phyloP scores from a whole-genome alignment of 2,329 filamentous ascomycete genomes.

The Pseudogymnoascus sp. region DNA sequence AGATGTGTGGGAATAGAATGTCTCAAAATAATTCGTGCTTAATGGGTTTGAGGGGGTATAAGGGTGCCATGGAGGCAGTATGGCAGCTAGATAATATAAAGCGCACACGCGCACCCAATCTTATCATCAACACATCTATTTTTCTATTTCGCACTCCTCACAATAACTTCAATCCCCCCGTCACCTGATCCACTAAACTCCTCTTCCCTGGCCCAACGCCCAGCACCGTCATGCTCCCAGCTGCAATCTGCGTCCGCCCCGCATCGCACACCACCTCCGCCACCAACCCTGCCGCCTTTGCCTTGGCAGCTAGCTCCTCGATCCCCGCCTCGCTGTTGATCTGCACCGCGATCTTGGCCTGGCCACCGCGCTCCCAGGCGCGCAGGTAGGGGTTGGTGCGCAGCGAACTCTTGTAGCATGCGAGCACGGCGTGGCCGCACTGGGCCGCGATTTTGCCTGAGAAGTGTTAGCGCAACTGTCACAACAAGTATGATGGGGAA shows the following conservation, averaged over 20 bases:
- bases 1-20: no score
- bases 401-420: slow-evolving; percentile 84
- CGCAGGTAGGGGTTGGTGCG: slow-evolving; percentile 54
- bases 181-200: slow-evolving; percentile 79
- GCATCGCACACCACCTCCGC: slow-evolving; percentile 90
- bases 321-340: slow-evolving; percentile 79
- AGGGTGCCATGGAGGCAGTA: not conserved
- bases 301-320: slow-evolving; percentile 63
- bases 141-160: slow-evolving; percentile 33
- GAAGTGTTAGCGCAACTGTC: not conserved
- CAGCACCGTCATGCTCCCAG: slow-evolving; percentile 84
- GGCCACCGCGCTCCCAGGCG: slow-evolving; percentile 78
- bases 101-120: not conserved
- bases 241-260: slow-evolving; percentile 93
- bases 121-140: not conserved
- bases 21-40: not conserved
- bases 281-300: slow-evolving; percentile 74
- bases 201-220: slow-evolving; percentile 76
- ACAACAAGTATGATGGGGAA: slow-evolving; percentile 2
- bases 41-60: not conserved
- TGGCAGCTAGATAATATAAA: not conserved
- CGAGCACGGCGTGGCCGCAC: slow-evolving; percentile 89
- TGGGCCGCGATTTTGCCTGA: slow-evolving; percentile 95
- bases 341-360: slow-evolving; percentile 91
- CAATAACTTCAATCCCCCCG: slow-evolving; percentile 74